A percentile compares a stretch with the other conserved stretches of the same genome.
phyloP scores from a whole-genome alignment of 2,329 filamentous ascomycete species.

The Cryphonectria radicalis region DNA sequence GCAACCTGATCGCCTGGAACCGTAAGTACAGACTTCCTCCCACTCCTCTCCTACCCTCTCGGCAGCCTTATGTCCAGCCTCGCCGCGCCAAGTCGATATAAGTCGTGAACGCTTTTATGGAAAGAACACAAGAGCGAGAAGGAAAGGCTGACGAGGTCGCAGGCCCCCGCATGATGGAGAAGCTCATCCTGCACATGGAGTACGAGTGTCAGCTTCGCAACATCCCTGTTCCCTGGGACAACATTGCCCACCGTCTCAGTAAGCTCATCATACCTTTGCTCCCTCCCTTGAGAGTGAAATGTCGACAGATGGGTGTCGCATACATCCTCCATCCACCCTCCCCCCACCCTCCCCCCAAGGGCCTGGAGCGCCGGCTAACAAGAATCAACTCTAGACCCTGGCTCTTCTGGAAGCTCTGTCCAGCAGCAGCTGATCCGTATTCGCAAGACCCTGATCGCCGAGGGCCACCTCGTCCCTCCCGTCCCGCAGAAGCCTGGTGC shows the following conservation, averaged over 20 bases:
- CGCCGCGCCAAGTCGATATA: not conserved
- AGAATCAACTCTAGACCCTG: slow-evolving; percentile 36
- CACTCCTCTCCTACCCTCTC: not conserved
- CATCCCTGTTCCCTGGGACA: slow-evolving; percentile 45
- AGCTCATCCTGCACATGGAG: slow-evolving; percentile 46
- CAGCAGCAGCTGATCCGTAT: slow-evolving; percentile 44
- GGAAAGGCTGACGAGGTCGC: not conserved
- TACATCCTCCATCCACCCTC: not conserved
- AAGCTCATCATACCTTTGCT: not conserved
- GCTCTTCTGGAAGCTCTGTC: slow-evolving; percentile 45
- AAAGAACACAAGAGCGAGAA: not conserved
- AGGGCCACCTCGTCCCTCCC: slow-evolving; percentile 50
- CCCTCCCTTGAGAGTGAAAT: not conserved
- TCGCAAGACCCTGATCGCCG: slow-evolving; percentile 40
- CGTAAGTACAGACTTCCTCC: slow-evolving; percentile 40
- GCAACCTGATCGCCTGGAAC: slow-evolving; percentile 48
- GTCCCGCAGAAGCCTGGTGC: slow-evolving; percentile 35
- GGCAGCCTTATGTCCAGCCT: not conserved
- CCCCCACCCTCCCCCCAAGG: no score
- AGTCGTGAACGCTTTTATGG: not conserved
- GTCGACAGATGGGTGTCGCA: not conserved
- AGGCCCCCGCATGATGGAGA: slow-evolving; percentile 53
- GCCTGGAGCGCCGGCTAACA: not conserved
- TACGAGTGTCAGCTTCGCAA: slow-evolving; percentile 44
- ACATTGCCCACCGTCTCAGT: slow-evolving; percentile 44